Percentiles rank a stretch among this genome's conserved stretches.
Evolutionary conservation across 208 protist species (phyloP).

Genomic region (Angomonas desouzai): DNA sequence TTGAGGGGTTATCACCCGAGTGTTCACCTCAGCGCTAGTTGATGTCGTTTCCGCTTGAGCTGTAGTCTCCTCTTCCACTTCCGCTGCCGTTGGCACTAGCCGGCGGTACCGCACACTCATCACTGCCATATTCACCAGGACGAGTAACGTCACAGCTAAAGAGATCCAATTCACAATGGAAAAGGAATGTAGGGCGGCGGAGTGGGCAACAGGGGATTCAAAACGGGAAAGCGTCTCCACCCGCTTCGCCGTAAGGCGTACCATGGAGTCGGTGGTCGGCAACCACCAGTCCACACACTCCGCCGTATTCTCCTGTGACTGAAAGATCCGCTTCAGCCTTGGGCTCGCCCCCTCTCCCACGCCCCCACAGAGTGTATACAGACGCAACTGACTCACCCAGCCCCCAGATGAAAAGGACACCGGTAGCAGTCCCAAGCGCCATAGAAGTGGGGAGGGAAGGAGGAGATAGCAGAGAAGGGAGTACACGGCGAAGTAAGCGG

Average conservation of each 20-base stretch:
- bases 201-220: not conserved
- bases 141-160: not conserved
- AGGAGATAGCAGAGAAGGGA: slow-evolving; percentile 36
- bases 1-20: not conserved
- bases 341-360: not conserved
- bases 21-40: not conserved
- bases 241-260: not conserved
- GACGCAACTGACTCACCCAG: slow-evolving; percentile 44
- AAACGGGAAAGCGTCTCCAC: not conserved
- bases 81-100: not conserved
- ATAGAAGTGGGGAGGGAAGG: slow-evolving; percentile 41
- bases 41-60: not conserved
- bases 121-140: not conserved
- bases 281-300: slow-evolving; percentile 5
- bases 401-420: slow-evolving; percentile 11
- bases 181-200: not conserved
- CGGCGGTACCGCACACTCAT: not conserved
- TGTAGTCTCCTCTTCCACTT: slow-evolving; percentile 4
- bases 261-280: not conserved
- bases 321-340: not conserved
- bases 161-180: not conserved
- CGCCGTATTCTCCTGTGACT: not conserved
- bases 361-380: slow-evolving; percentile 27
- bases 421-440: slow-evolving; percentile 43
- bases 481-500: slow-evolving; percentile 39